A percentile compares a stretch with the other conserved stretches of the same genome.
Evolutionary conservation across 495 filamentous ascomycete species (phyloP).

Genomic region (Oleoguttula mirabilis): DNA sequence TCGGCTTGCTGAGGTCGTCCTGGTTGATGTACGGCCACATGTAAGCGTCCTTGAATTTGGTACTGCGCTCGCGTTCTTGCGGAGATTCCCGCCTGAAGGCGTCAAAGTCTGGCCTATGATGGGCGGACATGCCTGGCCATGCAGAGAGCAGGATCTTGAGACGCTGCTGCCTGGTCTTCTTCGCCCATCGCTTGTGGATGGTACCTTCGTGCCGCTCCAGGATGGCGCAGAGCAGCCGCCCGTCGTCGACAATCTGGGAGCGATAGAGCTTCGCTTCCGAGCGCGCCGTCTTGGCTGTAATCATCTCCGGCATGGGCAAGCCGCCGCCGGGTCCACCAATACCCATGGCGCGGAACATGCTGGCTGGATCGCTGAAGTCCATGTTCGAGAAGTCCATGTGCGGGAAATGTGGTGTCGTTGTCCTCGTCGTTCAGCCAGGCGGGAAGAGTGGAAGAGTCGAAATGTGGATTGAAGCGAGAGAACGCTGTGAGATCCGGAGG

Average conservation of each 20-base stretch:
- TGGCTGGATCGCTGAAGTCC: no score
- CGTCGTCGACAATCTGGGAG: constrained; percentile 20
- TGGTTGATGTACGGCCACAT: constrained; percentile 47
- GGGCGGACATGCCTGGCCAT: constrained; percentile 39
- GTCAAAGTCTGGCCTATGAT: constrained; percentile 40
- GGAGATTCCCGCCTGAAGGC: no score
- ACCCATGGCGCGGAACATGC: no score
- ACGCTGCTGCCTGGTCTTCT: constrained; percentile 35
- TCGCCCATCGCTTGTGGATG: constrained; percentile 39
- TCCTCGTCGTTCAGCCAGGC: no score
- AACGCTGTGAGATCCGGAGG: no score
- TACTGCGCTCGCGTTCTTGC: no score
- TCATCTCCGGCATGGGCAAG: constrained; percentile 1
- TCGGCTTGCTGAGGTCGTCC: constrained; percentile 39
- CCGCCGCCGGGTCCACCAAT: no score
- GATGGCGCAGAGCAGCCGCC: constrained; percentile 23
- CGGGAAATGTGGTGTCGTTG: no score
- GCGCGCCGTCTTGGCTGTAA: neutral
- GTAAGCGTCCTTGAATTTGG: no score
- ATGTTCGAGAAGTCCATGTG: no score
- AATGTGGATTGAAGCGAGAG: no score
- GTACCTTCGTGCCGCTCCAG: constrained; percentile 35
- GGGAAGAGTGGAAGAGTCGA: no score
- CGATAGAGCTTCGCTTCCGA: neutral
- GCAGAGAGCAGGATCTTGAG: constrained; percentile 29